Evolutionary conservation across 192 early-diverging fungal genomes (phyloP).

Genomic region (Linnemannia schmuckeri): DNA sequence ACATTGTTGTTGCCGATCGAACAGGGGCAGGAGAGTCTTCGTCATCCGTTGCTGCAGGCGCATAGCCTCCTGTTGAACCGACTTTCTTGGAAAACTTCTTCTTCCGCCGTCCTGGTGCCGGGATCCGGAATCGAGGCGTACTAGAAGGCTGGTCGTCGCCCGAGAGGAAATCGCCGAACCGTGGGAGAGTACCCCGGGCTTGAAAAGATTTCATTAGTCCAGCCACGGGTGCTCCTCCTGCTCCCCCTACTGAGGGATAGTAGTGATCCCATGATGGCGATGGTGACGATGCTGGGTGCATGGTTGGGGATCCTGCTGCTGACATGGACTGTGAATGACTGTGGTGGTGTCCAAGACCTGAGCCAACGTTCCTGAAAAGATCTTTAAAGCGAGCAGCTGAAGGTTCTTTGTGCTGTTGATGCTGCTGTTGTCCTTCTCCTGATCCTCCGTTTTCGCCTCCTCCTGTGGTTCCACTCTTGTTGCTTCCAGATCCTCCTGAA

Average conservation of each 20-base stretch:
- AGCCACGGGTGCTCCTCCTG: neutral
- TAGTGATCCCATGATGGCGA: neutral
- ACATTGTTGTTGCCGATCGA: neutral
- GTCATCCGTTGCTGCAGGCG: conserved; percentile 32
- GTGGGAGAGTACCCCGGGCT: conserved; percentile 15
- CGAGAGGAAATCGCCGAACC: conserved; percentile 35
- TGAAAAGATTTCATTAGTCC: conserved; percentile 13
- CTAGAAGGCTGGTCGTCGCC: conserved; percentile 43
- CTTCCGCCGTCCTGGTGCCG: conserved; percentile 29
- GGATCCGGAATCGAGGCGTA: conserved; percentile 15
- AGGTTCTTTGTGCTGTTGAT: conserved; percentile 25
- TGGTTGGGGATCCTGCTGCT: neutral
- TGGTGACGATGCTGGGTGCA: neutral
- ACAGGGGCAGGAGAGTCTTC: conserved; percentile 27
- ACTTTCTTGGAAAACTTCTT: conserved; percentile 31
- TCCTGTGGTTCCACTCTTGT: neutral
- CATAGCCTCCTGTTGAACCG: conserved; percentile 1
- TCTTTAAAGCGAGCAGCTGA: conserved; percentile 35
- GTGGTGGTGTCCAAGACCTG: conserved; percentile 13
- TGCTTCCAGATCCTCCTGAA: neutral
- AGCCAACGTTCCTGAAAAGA: conserved; percentile 40
- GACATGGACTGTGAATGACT: conserved; percentile 5
- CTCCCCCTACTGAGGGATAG: neutral
- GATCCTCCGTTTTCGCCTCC: conserved; percentile 26
- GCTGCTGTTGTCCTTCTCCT: conserved; percentile 2